phyloP scores from a whole-genome alignment of 495 filamentous ascomycete genomes.

The Talaromyces ruber region DNA sequence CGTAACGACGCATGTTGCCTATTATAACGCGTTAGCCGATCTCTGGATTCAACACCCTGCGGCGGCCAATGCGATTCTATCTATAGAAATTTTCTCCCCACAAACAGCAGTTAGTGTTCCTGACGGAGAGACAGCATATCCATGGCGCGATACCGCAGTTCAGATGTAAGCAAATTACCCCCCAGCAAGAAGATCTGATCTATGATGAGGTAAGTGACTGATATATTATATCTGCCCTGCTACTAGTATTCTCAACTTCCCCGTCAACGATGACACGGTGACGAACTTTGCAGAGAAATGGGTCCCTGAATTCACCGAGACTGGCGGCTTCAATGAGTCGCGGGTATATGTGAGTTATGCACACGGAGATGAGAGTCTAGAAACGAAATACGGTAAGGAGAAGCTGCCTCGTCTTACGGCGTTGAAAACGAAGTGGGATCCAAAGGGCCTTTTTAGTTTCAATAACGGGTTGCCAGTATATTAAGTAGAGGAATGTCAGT shows the following conservation, averaged over 20 bases:
- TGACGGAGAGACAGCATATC: neutral
- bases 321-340: neutral
- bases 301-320: neutral
- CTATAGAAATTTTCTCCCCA: neutral
- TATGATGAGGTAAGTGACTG: neutral
- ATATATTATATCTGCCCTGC: neutral
- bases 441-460: conserved; percentile 12
- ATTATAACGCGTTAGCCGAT: neutral
- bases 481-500: neutral
- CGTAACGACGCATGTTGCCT: neutral
- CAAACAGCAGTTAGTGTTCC: neutral
- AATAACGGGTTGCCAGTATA: neutral
- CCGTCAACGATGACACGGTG: neutral
- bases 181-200: neutral
- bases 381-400: conserved; percentile 12
- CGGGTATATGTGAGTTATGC: conserved; percentile 26
- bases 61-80: neutral
- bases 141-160: neutral
- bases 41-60: neutral
- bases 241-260: neutral
- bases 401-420: conserved; percentile 9
- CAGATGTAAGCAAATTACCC: neutral
- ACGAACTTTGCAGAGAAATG: neutral
- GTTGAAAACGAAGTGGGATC: conserved; percentile 21
- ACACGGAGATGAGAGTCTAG: conserved; percentile 25